phyloP scores from a whole-genome alignment of 164 flowering plant species.

The Kingdonia uniflora region DNA sequence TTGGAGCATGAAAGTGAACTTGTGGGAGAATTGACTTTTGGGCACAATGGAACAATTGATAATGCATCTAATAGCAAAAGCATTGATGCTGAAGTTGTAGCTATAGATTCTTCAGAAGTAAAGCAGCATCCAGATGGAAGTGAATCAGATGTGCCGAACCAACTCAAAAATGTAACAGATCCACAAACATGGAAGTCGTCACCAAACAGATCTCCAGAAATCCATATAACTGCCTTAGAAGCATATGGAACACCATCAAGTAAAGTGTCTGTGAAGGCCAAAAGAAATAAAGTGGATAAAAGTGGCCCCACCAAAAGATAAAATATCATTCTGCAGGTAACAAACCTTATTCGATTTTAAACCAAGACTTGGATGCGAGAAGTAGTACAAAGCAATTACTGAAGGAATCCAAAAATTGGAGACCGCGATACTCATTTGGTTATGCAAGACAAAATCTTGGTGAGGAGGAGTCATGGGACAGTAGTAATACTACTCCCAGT shows the following conservation, averaged over 20 bases:
- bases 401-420: slow-evolving; percentile 51
- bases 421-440: slow-evolving; percentile 62
- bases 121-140: no score
- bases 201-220: slow-evolving; percentile 63
- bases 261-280: no score
- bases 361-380: no score
- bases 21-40: slow-evolving; percentile 12
- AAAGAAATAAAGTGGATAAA: no score
- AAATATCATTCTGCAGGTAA: no score
- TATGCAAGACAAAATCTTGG: slow-evolving; percentile 34
- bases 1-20: no score
- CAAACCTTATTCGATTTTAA: no score
- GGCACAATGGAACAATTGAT: slow-evolving; percentile 7
- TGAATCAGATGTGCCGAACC: no score
- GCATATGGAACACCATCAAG: no score
- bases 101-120: slow-evolving; percentile 10
- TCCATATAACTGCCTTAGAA: slow-evolving; percentile 44
- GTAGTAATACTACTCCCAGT: slow-evolving; percentile 56
- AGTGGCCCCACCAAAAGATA: no score
- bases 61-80: no score
- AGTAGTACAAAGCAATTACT: slow-evolving; percentile 37
- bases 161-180: slow-evolving; percentile 18
- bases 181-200: slow-evolving; percentile 29
- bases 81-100: no score
- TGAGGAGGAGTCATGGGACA: slow-evolving; percentile 63